Evolutionary conservation across 2,329 filamentous ascomycete species (phyloP).

Genomic region (Hysterium pulicare): DNA sequence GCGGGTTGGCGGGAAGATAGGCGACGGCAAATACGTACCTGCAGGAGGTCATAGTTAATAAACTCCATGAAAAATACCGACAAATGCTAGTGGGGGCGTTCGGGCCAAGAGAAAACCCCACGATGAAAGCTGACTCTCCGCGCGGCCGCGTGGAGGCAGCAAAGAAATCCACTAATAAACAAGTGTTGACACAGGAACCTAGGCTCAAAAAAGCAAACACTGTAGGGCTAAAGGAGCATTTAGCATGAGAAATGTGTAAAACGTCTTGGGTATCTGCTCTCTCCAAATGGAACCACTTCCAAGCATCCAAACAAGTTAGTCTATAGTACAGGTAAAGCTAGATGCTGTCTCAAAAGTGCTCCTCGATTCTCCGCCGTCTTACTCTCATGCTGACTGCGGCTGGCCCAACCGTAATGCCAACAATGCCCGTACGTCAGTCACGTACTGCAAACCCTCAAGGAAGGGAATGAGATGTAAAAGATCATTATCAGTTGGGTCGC

Average conservation of each 20-base stretch:
- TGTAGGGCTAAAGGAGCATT: neutral
- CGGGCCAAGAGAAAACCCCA: neutral
- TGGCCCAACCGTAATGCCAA: constrained; percentile 87
- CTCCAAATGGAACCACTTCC: constrained; percentile 16
- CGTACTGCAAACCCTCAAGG: constrained; percentile 91
- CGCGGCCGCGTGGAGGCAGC: neutral
- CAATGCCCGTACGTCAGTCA: constrained; percentile 89
- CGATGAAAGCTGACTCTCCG: neutral
- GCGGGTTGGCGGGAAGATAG: constrained; percentile 18
- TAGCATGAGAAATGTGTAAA: neutral
- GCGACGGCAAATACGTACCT: constrained; percentile 12
- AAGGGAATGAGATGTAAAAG: constrained; percentile 88
- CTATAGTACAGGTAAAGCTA: constrained; percentile 31
- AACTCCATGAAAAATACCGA: neutral
- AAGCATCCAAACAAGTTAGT: constrained; percentile 4
- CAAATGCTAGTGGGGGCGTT: neutral
- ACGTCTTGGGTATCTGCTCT: constrained; percentile 29
- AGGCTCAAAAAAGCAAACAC: neutral
- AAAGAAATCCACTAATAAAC: no score
- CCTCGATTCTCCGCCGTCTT: constrained; percentile 6
- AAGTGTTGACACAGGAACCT: neutral
- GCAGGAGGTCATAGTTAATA: constrained; percentile 13
- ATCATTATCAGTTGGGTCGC: constrained; percentile 94
- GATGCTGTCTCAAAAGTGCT: constrained; percentile 15
- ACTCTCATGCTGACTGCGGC: constrained; percentile 30